Conservation (phyloP, 2,329 filamentous ascomycete genomes). For the Ceratocystis destructans region DNA sequence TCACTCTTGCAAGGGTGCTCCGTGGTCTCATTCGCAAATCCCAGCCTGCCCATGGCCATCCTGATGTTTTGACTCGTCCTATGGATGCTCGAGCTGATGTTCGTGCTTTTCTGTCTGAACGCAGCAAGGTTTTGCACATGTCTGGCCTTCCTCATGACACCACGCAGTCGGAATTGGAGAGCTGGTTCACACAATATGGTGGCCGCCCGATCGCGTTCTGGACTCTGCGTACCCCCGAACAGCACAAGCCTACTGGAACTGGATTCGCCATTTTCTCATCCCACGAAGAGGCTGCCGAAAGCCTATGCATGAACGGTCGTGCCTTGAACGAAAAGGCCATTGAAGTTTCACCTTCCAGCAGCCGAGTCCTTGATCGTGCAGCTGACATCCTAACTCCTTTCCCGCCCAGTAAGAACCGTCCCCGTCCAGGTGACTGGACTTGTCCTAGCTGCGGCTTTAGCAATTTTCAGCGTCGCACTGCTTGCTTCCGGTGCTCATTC, state of each 20-base stretch:
- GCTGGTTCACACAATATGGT: slow-evolving; percentile 98
- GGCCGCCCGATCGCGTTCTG: slow-evolving; percentile 97
- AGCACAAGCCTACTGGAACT: slow-evolving; percentile 98
- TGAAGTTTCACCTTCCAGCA: slow-evolving; percentile 95
- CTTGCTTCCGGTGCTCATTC: slow-evolving; percentile 98
- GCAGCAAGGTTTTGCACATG: slow-evolving; percentile 97
- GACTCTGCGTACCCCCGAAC: slow-evolving; percentile 93
- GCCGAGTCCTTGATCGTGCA: slow-evolving; percentile 85
- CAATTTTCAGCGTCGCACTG: slow-evolving; percentile 96
- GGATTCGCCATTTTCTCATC: slow-evolving; percentile 98
- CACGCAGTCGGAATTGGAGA: slow-evolving; percentile 95
- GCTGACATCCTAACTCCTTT: slow-evolving; percentile 94
- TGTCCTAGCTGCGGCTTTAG: slow-evolving; percentile 98
- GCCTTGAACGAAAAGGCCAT: slow-evolving; percentile 98
- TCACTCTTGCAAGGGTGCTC: slow-evolving; percentile 84
- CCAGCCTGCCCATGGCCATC: slow-evolving; percentile 82
- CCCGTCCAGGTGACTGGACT: slow-evolving; percentile 94
- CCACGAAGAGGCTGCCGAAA: slow-evolving; percentile 97
- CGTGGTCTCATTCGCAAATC: slow-evolving; percentile 91
- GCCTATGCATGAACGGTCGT: slow-evolving; percentile 96
- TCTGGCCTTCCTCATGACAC: slow-evolving; percentile 95
- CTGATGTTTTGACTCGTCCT: slow-evolving; percentile 83
- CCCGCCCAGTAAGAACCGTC: slow-evolving; percentile 95
- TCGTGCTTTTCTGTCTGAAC: slow-evolving; percentile 84
- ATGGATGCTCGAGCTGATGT: slow-evolving; percentile 97